Evolutionary conservation across 768 basidiomycete genomes (phyloP).

Genomic region (Kwoniella pini): DNA sequence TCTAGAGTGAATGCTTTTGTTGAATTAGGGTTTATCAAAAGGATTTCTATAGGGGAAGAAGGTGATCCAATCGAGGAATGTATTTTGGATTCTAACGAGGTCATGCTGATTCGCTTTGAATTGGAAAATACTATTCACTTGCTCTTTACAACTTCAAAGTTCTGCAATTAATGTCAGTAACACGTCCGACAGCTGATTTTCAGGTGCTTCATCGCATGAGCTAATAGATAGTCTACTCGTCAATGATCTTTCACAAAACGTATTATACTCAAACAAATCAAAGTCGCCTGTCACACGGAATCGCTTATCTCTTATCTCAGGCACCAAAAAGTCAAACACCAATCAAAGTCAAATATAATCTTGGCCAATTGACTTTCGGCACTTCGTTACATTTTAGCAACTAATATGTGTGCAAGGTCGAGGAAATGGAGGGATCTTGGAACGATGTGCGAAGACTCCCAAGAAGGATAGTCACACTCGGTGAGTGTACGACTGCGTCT

Average conservation of each 20-base stretch:
- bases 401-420: neutral
- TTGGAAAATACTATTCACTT: no score
- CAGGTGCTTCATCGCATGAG: no score
- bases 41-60: constrained; percentile 14
- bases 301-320: neutral
- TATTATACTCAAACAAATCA: neutral
- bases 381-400: neutral
- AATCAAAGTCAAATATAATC: neutral
- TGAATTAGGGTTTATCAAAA: constrained; percentile 27
- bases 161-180: neutral
- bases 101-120: no score
- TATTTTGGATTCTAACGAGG: constrained; percentile 10
- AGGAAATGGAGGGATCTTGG: no score
- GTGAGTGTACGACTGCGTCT: neutral
- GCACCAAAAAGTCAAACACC: neutral
- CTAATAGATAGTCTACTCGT: no score
- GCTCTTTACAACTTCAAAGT: no score
- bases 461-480: constrained; percentile 6
- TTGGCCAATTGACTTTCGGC: neutral
- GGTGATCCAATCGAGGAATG: constrained; percentile 10
- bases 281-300: neutral
- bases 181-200: no score
- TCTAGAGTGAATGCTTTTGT: constrained; percentile 25
- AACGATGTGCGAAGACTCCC: neutral
- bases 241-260: no score